Evolutionary conservation across 441 rosid genomes (phyloP).

Genomic region (Eutrema salsugineum): DNA sequence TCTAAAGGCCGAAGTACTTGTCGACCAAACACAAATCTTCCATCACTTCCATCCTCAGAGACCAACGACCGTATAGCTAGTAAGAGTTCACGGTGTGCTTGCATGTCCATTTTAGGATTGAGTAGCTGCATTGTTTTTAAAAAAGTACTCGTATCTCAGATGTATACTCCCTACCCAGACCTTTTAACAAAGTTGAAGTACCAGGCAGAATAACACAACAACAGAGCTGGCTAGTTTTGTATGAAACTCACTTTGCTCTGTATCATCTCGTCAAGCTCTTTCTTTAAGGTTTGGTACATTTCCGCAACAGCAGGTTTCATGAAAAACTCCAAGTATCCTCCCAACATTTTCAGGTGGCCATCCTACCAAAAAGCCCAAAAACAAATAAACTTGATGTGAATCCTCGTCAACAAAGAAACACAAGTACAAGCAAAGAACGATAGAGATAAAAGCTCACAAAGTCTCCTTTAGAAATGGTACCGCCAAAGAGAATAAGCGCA

Average conservation of each 20-base stretch:
- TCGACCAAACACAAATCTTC: constrained; percentile 77
- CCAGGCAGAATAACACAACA: not conserved
- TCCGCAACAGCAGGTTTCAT: constrained; percentile 70
- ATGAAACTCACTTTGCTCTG: constrained; percentile 65
- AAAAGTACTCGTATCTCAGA: not conserved
- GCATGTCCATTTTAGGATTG: constrained; percentile 65
- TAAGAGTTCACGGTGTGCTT: constrained; percentile 54
- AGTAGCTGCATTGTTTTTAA: constrained; percentile 47
- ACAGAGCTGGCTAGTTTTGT: constrained; percentile 13
- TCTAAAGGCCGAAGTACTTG: constrained; percentile 43
- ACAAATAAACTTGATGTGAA: not conserved
- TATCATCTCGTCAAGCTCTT: constrained; percentile 83
- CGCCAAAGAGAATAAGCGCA: constrained; percentile 83
- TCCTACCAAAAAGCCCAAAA: constrained; percentile 43
- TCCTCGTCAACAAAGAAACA: not conserved
- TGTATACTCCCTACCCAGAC: not conserved
- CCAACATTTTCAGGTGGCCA: constrained; percentile 95
- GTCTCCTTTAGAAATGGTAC: constrained; percentile 67
- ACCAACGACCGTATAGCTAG: constrained; percentile 57
- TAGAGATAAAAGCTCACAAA: constrained; percentile 37
- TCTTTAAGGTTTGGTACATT: constrained; percentile 59
- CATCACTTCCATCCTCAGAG: constrained; percentile 66
- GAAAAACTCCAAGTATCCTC: constrained; percentile 91
- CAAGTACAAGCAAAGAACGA: not conserved
- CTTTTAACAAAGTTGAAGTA: not conserved